These are phyloP conservation scores for Mucor piriformis DNA, from an alignment of 371 early-diverging fungal species.

Conservation along the genomic window DNA sequence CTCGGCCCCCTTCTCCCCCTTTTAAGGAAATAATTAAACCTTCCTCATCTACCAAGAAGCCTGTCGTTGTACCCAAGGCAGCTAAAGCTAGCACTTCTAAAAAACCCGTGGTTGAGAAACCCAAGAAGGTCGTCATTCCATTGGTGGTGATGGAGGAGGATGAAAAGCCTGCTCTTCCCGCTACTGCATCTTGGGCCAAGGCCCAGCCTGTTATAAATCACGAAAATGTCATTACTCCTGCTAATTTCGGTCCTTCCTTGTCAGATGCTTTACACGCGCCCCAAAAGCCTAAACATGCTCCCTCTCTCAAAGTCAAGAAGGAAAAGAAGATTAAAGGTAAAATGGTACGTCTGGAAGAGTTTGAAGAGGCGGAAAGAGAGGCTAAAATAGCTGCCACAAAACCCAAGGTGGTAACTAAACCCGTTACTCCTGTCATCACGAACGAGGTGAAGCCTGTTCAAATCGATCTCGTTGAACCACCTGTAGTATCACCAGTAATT, in stretches of 20 bases:
- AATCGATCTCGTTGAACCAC: background rate
- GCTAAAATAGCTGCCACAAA: conserved; percentile 19
- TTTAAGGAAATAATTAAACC: conserved; percentile 3
- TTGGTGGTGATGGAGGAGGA: conserved; percentile 22
- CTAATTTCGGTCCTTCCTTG: conserved; percentile 49
- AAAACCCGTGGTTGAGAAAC: background rate
- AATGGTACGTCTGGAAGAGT: conserved; percentile 51
- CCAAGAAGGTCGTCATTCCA: conserved; percentile 2
- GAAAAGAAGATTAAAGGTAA: conserved; percentile 47
- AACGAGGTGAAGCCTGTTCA: background rate
- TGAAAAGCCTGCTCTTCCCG: conserved; percentile 63
- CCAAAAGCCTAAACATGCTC: conserved; percentile 48
- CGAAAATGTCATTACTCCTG: conserved; percentile 43
- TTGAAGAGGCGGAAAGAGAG: conserved; percentile 41
- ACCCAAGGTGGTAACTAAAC: conserved; percentile 10
- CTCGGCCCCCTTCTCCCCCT: background rate
- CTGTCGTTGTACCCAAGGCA: no score
- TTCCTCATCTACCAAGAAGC: conserved; percentile 3
- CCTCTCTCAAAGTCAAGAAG: conserved; percentile 38
- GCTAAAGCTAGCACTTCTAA: background rate
- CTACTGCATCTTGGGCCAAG: conserved; percentile 68
- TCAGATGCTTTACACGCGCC: conserved; percentile 45
- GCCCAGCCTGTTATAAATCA: conserved; percentile 29
- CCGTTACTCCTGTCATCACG: background rate
- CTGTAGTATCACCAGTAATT: background rate